Conservation (phyloP, 192 early-diverging fungal genomes). For the Chytriomyces sp. region DNA sequence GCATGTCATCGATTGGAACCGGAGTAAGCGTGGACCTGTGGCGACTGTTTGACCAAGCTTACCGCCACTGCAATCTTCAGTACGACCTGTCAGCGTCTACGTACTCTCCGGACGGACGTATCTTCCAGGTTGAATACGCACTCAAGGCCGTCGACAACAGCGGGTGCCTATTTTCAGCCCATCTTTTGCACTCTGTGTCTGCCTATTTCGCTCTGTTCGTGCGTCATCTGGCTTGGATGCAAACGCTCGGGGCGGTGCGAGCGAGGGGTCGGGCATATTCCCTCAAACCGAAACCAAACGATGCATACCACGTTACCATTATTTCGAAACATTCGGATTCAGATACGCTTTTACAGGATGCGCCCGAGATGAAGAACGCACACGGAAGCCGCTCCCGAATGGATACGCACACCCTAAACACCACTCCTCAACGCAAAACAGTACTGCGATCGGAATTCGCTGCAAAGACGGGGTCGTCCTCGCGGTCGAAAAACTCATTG, state of each 20-base stretch:
- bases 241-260: too few species aligned
- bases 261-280: too few species aligned
- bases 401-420: not conserved
- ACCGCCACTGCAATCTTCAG: not conserved
- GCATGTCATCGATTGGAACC: constrained; percentile 39
- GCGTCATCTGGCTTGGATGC: not conserved
- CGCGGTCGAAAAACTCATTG: constrained; percentile 93
- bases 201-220: not conserved
- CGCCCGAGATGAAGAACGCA: too few species aligned
- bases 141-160: constrained; percentile 98
- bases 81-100: constrained; percentile 98
- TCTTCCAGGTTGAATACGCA: constrained; percentile 99
- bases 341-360: too few species aligned
- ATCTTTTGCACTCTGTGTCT: not conserved
- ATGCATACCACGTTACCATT: too few species aligned
- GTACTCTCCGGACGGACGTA: constrained; percentile 97
- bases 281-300: too few species aligned
- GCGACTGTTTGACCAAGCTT: not conserved
- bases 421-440: constrained; percentile 22
- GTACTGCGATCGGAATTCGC: constrained; percentile 92
- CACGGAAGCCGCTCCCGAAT: too few species aligned
- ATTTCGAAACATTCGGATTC: too few species aligned
- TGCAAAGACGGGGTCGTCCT: constrained; percentile 95
- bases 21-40: constrained; percentile 11
- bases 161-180: constrained; percentile 62